A percentile compares a stretch with the other conserved stretches of the same genome.
phyloP scores from a whole-genome alignment of 1,284 basidiomycete genomes.

The Heterobasidion irregulare region DNA sequence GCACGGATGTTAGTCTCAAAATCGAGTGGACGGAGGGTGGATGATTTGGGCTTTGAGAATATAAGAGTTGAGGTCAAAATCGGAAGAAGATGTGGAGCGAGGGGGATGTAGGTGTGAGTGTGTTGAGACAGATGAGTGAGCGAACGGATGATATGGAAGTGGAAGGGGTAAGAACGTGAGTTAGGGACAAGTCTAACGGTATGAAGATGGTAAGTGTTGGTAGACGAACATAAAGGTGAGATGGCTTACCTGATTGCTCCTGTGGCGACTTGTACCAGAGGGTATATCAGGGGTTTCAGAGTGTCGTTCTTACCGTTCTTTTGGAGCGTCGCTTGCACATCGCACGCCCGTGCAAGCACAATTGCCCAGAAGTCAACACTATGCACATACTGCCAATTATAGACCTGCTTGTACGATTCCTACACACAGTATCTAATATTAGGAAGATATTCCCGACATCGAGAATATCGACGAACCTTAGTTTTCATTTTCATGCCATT shows the following conservation, averaged over 20 bases:
- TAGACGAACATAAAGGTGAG: neutral
- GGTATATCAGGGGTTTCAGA: conserved; percentile 87
- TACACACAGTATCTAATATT: conserved; percentile 20
- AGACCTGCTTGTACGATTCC: conserved; percentile 88
- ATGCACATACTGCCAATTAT: conserved; percentile 99
- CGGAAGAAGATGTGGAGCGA: conserved; percentile 83
- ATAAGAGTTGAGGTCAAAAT: conserved; percentile 78
- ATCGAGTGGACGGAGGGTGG: conserved; percentile 88
- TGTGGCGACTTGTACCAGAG: conserved; percentile 88
- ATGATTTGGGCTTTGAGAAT: conserved; percentile 70
- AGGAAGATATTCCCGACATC: neutral
- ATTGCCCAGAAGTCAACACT: conserved; percentile 95
- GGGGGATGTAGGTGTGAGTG: conserved; percentile 83
- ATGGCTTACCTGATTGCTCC: conserved; percentile 77
- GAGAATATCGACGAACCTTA: conserved; percentile 41
- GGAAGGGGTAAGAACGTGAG: conserved; percentile 74
- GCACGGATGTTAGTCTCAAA: conserved; percentile 83
- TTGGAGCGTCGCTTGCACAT: conserved; percentile 43
- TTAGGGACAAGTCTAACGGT: conserved; percentile 70
- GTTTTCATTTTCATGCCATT: conserved; percentile 87
- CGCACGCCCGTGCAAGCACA: conserved; percentile 79
- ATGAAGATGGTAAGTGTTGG: too few relatives aligned
- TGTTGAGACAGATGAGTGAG: conserved; percentile 68
- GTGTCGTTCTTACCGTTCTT: conserved; percentile 62
- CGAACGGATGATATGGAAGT: conserved; percentile 69